Base-by-base conservation (phyloP, 805 yeast species). In the Zygoascus bituminiphila region DNA sequence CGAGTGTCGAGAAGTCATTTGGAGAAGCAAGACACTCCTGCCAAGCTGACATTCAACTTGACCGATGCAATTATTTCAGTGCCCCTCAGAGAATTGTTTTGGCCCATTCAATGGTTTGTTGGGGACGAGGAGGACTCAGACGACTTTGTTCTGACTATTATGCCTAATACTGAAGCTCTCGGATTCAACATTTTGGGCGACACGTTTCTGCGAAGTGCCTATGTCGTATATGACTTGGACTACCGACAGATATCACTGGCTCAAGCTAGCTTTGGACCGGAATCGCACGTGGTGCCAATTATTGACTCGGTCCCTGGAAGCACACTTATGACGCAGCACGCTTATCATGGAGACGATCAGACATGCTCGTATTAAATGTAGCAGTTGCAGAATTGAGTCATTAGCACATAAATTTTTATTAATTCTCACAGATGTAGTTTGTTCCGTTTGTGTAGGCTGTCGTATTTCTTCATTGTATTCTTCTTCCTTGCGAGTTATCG, bases 201-300 rank as follows among this genome's bases (percentile, higher is more conserved):
- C 59, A 71, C 74, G 46, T 74, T 83, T 59, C 66, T 84, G 50
- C 70, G 84, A 49, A 71, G 75, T 36, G 82, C 81, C 4, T 84
- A 83, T 59, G 73, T 78, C 20, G 86, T 82, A 14, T 80, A 75
- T 61, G 84, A 84, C 59, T 65, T 82, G 47, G 86, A 81, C 29
- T 73, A 72, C 54, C 62, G 63, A 42, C 67, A 74, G 56, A 66
- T 81, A 26, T 79, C 83, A 0, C 56, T 84, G 48, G 87, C 82
- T 4, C 79, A 71, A 57, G 75, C 74, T 23, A 54, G 54, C 39
- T 62, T 54, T 48, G 55, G 59, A n/a, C 51, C 46, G 9, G 52
- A 50, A 25, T 10, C 57, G 3, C 48, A 62, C 20, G 45, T 61
- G 20, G 59, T 62, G 33, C 58, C 59, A 3, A 59, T 65, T 36